Conservation (phyloP, 129 eudicot species). For the carrot (Daucus carota) region DNA sequence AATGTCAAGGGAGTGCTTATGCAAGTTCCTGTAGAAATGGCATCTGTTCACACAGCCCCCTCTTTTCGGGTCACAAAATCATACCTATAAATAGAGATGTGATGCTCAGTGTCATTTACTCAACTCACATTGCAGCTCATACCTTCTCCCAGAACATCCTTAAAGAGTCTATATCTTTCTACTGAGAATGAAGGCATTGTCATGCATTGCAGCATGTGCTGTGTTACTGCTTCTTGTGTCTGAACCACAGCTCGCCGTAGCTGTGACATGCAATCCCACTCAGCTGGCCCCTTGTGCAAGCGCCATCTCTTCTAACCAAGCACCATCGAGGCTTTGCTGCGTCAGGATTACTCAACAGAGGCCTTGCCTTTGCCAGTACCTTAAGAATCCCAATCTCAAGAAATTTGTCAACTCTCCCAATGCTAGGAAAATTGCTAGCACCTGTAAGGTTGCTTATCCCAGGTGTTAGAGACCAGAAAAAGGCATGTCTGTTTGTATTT, state of each 20-base stretch:
- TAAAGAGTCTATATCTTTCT: background rate
- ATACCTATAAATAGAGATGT: slow-evolving; percentile 4
- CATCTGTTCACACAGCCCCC: too few species aligned
- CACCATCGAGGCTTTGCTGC: slow-evolving; percentile 38
- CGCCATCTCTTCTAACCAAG: slow-evolving; percentile 26
- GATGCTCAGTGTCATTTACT: background rate
- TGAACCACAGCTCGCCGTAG: slow-evolving; percentile 10
- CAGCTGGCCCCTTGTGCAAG: slow-evolving; percentile 30
- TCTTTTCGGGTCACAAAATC: background rate
- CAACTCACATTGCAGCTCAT: background rate
- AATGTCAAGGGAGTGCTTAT: too few species aligned
- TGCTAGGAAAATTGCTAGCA: slow-evolving; percentile 35
- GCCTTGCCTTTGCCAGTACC: slow-evolving; percentile 55
- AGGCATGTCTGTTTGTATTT: background rate
- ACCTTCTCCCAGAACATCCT: background rate
- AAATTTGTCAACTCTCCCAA: slow-evolving; percentile 34
- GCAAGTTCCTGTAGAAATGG: too few species aligned
- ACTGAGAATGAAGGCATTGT: slow-evolving; percentile 10
- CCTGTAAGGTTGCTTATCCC: slow-evolving; percentile 39
- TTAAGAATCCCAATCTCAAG: slow-evolving; percentile 37
- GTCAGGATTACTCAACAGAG: slow-evolving; percentile 36
- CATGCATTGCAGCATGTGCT: slow-evolving; percentile 11
- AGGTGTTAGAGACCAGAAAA: slow-evolving; percentile 13
- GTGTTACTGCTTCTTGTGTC: slow-evolving; percentile 12
- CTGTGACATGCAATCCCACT: slow-evolving; percentile 22